These are phyloP conservation scores for Mimosa pudica DNA, from an alignment of 306 rosid species.

Conservation along the genomic window DNA sequence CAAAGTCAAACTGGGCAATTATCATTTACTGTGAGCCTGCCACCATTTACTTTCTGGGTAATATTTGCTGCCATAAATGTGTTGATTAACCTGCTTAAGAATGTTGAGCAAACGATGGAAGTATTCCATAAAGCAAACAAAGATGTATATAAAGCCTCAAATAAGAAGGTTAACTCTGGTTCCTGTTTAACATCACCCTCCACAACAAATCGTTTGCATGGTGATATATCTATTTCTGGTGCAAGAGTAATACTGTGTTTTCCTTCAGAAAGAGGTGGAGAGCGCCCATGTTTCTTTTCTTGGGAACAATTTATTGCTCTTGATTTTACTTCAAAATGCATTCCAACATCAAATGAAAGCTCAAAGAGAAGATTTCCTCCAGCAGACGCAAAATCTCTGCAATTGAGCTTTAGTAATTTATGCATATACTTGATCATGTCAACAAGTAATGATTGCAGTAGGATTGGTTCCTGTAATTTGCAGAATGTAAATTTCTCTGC, in stretches of 20 bases:
- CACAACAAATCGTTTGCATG: conserved; percentile 52
- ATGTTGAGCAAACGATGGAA: conserved; percentile 54
- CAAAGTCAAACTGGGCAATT: conserved; percentile 45
- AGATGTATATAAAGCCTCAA: conserved; percentile 37
- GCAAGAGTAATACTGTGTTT: conserved; percentile 88
- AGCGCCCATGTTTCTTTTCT: conserved; percentile 44
- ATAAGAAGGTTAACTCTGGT: conserved; percentile 49
- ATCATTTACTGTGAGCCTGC: conserved; percentile 68
- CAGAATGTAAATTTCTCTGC: conserved; percentile 52
- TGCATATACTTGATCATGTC: conserved; percentile 59
- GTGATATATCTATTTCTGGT: conserved; percentile 65
- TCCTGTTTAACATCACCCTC: conserved; percentile 50
- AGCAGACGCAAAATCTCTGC: conserved; percentile 54
- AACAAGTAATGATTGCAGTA: conserved; percentile 39
- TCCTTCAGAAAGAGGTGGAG: conserved; percentile 55
- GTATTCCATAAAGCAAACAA: conserved; percentile 38
- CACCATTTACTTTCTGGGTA: conserved; percentile 79
- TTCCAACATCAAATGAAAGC: conserved; percentile 49
- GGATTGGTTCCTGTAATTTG: conserved; percentile 43
- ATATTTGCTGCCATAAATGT: conserved; percentile 55
- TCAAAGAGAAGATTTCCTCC: conserved; percentile 57
- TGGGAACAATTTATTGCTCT: conserved; percentile 80
- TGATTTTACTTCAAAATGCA: conserved; percentile 58
- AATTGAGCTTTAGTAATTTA: conserved; percentile 61
- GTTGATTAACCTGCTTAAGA: conserved; percentile 51